Percentiles rank a stretch among this genome's conserved stretches.
Conservation (phyloP, 805 yeast genomes). For the Barnettozyma sucrosica region DNA sequence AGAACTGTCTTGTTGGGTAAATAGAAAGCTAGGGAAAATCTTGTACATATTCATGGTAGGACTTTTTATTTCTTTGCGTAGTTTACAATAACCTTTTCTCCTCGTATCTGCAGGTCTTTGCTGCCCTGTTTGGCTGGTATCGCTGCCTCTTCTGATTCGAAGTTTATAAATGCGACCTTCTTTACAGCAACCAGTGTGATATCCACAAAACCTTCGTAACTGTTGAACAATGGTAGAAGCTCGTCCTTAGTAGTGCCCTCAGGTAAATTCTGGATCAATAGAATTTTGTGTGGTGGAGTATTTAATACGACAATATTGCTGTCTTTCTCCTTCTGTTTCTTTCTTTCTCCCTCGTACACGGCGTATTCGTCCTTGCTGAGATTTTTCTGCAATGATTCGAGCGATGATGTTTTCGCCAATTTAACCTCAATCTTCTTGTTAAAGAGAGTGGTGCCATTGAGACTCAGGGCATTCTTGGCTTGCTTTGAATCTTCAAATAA, state of each 20-base stretch:
- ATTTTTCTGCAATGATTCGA: slow-evolving; percentile 13
- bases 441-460: slow-evolving; percentile 19
- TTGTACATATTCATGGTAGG: not conserved
- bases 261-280: slow-evolving; percentile 65
- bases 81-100: slow-evolving; percentile 19
- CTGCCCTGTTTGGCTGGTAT: slow-evolving; percentile 31
- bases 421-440: slow-evolving; percentile 18
- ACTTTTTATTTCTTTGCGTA: slow-evolving; percentile 24
- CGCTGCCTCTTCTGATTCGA: slow-evolving; percentile 49
- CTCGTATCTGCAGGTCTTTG: slow-evolving; percentile 19
- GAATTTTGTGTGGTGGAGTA: slow-evolving; percentile 61
- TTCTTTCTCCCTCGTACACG: slow-evolving; percentile 17
- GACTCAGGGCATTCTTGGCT: slow-evolving; percentile 31
- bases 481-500: slow-evolving; percentile 40
- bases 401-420: slow-evolving; percentile 26
- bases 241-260: slow-evolving; percentile 33
- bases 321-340: slow-evolving; percentile 14
- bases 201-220: slow-evolving; percentile 56
- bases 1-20: slow-evolving; percentile 75
- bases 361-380: slow-evolving; percentile 13
- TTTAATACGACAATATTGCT: slow-evolving; percentile 12
- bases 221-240: slow-evolving; percentile 42
- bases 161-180: slow-evolving; percentile 78
- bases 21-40: slow-evolving; percentile 24
- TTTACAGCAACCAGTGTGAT: slow-evolving; percentile 61